Conservation (phyloP, 2,329 filamentous ascomycete genomes). For the Neofusicoccum parvum region DNA sequence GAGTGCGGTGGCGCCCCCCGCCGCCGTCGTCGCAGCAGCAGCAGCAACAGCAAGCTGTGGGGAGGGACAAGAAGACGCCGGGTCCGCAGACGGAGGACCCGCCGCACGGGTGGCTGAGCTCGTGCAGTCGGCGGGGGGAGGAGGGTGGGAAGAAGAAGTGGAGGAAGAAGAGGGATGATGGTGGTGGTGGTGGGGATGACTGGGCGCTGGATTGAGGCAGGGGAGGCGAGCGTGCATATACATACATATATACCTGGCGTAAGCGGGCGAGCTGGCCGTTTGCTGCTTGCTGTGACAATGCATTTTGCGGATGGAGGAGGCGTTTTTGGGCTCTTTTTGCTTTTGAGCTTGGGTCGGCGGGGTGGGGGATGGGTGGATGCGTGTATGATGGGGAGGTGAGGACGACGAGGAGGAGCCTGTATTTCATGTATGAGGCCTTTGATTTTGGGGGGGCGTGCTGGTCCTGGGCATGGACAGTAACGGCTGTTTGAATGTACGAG, state of each 20-base stretch:
- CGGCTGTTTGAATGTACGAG: no score
- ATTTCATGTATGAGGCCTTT: no score
- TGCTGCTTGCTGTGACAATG: neutral
- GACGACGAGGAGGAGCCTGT: no score
- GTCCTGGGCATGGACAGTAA: no score
- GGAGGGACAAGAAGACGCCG: no score
- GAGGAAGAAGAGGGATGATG: neutral
- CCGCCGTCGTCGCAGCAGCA: neutral
- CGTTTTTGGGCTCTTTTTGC: neutral
- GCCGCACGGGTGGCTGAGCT: neutral
- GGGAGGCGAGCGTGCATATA: neutral
- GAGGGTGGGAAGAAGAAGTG: neutral
- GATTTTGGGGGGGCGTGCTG: no score
- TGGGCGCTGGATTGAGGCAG: neutral
- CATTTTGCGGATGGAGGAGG: neutral
- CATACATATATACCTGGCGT: neutral
- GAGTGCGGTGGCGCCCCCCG: neutral
- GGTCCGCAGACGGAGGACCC: no score
- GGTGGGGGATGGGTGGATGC: no score
- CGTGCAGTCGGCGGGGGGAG: neutral
- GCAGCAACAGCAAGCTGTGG: no score
- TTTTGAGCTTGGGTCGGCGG: no score
- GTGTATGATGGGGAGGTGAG: no score
- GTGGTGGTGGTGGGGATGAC: neutral
- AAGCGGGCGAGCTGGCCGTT: neutral